Evolutionary conservation across 2,329 filamentous ascomycete genomes (phyloP).

Genomic region (Keithomyces neogunnii): DNA sequence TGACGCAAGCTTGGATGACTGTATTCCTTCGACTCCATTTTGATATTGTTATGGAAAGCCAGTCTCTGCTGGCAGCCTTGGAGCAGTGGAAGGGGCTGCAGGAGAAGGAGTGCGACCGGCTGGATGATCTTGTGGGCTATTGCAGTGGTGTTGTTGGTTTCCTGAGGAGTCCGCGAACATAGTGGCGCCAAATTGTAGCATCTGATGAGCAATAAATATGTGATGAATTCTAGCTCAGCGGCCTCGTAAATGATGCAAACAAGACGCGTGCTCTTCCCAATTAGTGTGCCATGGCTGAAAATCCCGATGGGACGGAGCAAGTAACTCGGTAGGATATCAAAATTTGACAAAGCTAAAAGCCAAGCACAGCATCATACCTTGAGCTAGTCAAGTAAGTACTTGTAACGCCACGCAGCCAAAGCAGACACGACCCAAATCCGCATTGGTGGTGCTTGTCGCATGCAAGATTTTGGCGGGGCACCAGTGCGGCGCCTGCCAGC

Average conservation of each 20-base stretch:
- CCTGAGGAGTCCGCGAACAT: slow-evolving; percentile 50
- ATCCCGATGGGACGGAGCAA: too few relatives aligned
- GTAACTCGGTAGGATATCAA: too few relatives aligned
- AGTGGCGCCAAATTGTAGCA: neutral
- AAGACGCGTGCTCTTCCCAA: too few relatives aligned
- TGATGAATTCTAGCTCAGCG: too few relatives aligned
- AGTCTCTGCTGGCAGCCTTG: slow-evolving; percentile 49
- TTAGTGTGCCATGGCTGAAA: too few relatives aligned
- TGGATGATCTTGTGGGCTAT: slow-evolving; percentile 75
- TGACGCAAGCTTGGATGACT: slow-evolving; percentile 95
- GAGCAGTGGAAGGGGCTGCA: slow-evolving; percentile 64
- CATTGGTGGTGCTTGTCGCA: too few relatives aligned
- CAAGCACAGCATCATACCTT: too few relatives aligned
- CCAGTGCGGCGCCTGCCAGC: neutral
- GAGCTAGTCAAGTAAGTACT: too few relatives aligned
- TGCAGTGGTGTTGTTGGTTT: slow-evolving; percentile 81
- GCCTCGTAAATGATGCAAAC: too few relatives aligned
- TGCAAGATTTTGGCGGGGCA: neutral
- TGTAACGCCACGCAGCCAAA: too few relatives aligned
- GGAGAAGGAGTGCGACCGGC: slow-evolving; percentile 58
- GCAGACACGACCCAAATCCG: too few relatives aligned
- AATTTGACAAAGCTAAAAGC: too few relatives aligned
- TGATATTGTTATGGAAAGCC: slow-evolving; percentile 43
- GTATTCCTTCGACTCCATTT: slow-evolving; percentile 80
- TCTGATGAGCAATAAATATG: neutral